Conservation (phyloP, 345 rosid genomes). For the Trapa incisa region DNA sequence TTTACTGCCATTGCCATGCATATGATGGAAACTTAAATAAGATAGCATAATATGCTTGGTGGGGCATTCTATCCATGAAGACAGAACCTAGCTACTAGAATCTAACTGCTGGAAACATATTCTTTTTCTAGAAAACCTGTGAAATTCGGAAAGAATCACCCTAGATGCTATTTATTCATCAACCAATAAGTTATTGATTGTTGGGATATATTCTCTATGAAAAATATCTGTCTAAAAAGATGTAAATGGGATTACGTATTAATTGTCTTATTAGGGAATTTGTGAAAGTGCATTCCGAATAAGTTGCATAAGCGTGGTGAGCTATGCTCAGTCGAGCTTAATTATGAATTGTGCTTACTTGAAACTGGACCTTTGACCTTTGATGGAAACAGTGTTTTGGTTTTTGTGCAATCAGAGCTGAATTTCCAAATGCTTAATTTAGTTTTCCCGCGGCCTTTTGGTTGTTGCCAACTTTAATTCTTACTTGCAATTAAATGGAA, state of each 20-base stretch:
- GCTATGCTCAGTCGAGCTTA: slow-evolving; percentile 45
- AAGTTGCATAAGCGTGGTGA: slow-evolving; percentile 33
- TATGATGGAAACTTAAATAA: slow-evolving; percentile 8
- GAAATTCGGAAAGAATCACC: slow-evolving; percentile 13
- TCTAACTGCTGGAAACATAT: slow-evolving; percentile 6
- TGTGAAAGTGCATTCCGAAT: slow-evolving; percentile 28
- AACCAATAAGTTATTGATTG: slow-evolving; percentile 28
- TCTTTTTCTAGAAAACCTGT: slow-evolving; percentile 10
- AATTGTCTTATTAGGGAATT: slow-evolving; percentile 26
- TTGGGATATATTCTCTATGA: slow-evolving; percentile 29
- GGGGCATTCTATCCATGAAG: slow-evolving; percentile 13
- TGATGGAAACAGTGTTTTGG: slow-evolving; percentile 33
- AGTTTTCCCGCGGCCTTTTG: slow-evolving; percentile 19
- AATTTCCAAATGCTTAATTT: slow-evolving; percentile 19
- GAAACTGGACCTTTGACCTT: slow-evolving; percentile 14
- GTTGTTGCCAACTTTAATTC: slow-evolving; percentile 12
- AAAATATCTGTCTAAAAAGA: slow-evolving; percentile 9
- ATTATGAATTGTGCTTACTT: slow-evolving; percentile 23
- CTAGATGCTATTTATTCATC: slow-evolving; percentile 14
- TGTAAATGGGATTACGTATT: slow-evolving; percentile 17
- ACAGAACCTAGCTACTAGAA: slow-evolving; percentile 5
- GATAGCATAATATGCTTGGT: slow-evolving; percentile 14
- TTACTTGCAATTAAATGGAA: slow-evolving; percentile 34
- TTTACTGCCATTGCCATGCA: slow-evolving; percentile 1
- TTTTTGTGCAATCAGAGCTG: slow-evolving; percentile 12